Evolutionary conservation across 2,329 filamentous ascomycete genomes (phyloP).

Genomic region (Botryotinia calthae): DNA sequence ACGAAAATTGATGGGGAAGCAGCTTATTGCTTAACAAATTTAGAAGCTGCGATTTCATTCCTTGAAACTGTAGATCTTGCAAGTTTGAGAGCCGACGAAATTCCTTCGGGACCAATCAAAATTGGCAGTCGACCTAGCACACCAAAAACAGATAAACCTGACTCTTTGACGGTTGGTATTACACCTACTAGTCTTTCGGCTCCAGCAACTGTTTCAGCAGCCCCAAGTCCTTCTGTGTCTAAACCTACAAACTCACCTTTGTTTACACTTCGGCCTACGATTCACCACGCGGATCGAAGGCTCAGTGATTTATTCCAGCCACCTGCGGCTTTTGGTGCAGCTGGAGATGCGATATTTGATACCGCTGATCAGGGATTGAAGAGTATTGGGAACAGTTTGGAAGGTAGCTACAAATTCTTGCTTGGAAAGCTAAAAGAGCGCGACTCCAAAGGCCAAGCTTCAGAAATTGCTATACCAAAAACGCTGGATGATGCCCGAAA

Average conservation of each 20-base stretch:
- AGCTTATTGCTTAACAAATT: conserved; percentile 92
- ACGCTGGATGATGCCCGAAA: conserved; percentile 91
- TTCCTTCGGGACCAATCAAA: conserved; percentile 65
- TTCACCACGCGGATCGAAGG: conserved; percentile 63
- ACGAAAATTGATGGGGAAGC: conserved; percentile 88
- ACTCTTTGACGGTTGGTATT: conserved; percentile 34
- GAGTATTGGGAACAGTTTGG: conserved; percentile 84
- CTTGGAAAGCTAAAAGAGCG: conserved; percentile 83
- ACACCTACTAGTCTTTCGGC: conserved; percentile 36
- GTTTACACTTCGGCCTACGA: conserved; percentile 36
- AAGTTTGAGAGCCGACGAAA: conserved; percentile 78
- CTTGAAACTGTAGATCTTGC: conserved; percentile 92
- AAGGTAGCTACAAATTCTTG: conserved; percentile 90
- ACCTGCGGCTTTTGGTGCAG: conserved; percentile 75
- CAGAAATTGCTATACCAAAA: conserved; percentile 67
- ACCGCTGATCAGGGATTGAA: conserved; percentile 91
- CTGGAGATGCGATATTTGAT: conserved; percentile 79
- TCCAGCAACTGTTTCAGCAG: conserved; percentile 29
- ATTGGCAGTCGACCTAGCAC: conserved; percentile 48
- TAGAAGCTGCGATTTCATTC: conserved; percentile 93
- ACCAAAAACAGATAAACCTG: conserved; percentile 40
- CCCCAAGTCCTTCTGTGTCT: conserved; percentile 39
- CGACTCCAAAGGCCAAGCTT: conserved; percentile 47
- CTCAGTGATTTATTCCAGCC: conserved; percentile 85
- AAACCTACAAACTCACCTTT: conserved; percentile 34